Conservation (phyloP, 768 basidiomycete genomes). For the Pleurotus platypus region DNA sequence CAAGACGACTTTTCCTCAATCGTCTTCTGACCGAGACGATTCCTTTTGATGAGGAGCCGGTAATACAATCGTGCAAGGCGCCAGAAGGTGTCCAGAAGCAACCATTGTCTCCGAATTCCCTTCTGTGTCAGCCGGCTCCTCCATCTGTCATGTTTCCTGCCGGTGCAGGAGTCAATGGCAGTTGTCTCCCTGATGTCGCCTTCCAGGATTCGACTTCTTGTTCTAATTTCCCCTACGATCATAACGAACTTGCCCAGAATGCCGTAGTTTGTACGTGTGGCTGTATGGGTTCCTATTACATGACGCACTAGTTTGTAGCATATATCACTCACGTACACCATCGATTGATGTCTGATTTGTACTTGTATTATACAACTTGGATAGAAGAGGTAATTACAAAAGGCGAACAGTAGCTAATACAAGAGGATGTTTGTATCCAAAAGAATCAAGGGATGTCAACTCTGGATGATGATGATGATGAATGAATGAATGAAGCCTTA, state of each 20-base stretch:
- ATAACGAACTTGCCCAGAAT: constrained; percentile 7
- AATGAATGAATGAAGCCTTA: too few relatives aligned
- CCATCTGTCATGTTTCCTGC: constrained; percentile 5
- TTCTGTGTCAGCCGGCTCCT: constrained; percentile 5
- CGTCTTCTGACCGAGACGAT: constrained; percentile 38
- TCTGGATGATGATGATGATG: too few relatives aligned
- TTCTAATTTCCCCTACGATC: constrained; percentile 6
- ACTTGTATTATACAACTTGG: background rate
- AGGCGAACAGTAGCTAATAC: too few relatives aligned
- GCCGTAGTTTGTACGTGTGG: constrained; percentile 28
- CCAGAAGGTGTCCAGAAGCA: background rate
- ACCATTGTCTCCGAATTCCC: constrained; percentile 1
- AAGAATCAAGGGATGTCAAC: too few relatives aligned
- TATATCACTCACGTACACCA: background rate
- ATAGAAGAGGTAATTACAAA: too few relatives aligned
- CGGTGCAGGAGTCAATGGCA: background rate
- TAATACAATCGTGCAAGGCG: background rate
- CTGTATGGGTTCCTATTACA: constrained; percentile 30
- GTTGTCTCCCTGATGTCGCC: background rate
- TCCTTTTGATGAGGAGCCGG: constrained; percentile 30
- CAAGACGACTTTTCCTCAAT: constrained; percentile 41
- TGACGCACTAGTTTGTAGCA: constrained; percentile 10
- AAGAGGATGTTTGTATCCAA: too few relatives aligned
- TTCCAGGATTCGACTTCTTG: background rate
- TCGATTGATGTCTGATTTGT: background rate